Base-by-base conservation (phyloP, 306 rosid genomes). In the Vicia faba region DNA sequence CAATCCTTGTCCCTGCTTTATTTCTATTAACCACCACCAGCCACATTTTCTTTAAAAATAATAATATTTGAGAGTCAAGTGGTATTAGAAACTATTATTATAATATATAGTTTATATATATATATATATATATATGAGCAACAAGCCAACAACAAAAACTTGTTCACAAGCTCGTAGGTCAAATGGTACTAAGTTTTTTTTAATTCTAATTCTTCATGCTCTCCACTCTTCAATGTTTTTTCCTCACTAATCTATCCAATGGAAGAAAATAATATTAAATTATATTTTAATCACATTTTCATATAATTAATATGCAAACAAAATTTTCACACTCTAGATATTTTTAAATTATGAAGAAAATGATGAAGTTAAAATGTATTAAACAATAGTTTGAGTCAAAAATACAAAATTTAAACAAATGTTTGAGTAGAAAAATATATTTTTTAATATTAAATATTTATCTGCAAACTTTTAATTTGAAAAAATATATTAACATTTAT, bases 1-100 rank as follows among this genome's bases (percentile, higher is more conserved):
- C 55, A 14, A 13, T 63, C 20, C 25, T n/a, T 43, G 69, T 63
- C 68, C 39, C 0, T 35, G 66, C 28, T 61, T 60, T 61, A 61
- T 43, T 31, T 56, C 62, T 28, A 56, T 56, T 56, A 56, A 19
- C 41, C 40, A 28, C 39, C 20, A 56, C 7, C 62, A 33, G 38
- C 38, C 38, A 33, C 23, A 56, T 29, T 7, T 56, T 26, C 18
- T 56, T 19, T 56, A 29, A 56, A 28, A 56, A 28, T 19, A 56
- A 5, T 13, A 56, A 56, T 56, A 56, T 8, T 29, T 56, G 12
- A n/a, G 6, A 3, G 3, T 33, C 38, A 33, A 33, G 15, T 26
- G 6, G 40, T 56, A 28, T 20, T 23, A 56, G 12, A 25, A 44
- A n/a, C 7, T 23, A 54, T 54, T 48, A 11, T 51, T 15, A 7